A percentile compares a stretch with the other conserved stretches of the same genome.
These are phyloP conservation scores for Incumbomyces delicatus DNA, from an alignment of 2,329 filamentous ascomycete species.

Conservation along the genomic window DNA sequence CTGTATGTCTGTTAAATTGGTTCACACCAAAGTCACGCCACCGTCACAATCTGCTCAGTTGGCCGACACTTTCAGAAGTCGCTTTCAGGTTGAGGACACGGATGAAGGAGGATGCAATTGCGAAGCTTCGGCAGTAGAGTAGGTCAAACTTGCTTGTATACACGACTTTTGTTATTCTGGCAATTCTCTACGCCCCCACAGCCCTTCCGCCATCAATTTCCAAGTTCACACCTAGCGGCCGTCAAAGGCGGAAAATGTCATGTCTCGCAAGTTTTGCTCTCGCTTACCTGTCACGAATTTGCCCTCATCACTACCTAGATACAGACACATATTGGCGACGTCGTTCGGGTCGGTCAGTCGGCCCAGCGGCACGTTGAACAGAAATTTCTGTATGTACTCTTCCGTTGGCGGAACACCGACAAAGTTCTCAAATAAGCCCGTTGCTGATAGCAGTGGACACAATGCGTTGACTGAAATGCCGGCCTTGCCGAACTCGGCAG, in stretches of 20 bases:
- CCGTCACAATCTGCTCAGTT: too few relatives aligned
- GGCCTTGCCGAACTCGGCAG: slow-evolving; percentile 39
- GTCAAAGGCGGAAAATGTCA: not conserved
- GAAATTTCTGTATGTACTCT: slow-evolving; percentile 35
- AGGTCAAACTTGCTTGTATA: too few relatives aligned
- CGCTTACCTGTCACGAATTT: slow-evolving; percentile 4
- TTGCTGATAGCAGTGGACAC: slow-evolving; percentile 58
- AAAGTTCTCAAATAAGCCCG: slow-evolving; percentile 45
- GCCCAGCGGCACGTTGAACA: slow-evolving; percentile 36
- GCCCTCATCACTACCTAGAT: slow-evolving; percentile 37
- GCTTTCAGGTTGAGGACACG: too few relatives aligned
- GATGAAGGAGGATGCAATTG: too few relatives aligned
- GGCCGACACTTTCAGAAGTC: too few relatives aligned
- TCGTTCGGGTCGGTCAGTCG: slow-evolving; percentile 43
- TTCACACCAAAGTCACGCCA: too few relatives aligned
- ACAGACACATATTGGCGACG: slow-evolving; percentile 60
- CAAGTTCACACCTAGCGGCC: not conserved
- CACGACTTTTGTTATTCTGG: too few relatives aligned
- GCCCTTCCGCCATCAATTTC: slow-evolving; percentile 7
- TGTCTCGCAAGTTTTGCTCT: not conserved
- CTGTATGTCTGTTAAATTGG: too few relatives aligned
- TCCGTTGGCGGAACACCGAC: slow-evolving; percentile 34
- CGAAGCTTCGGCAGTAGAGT: too few relatives aligned
- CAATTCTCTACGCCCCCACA: slow-evolving; percentile 1
- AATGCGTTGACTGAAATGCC: slow-evolving; percentile 42